These are phyloP conservation scores for Phytophthora niederhauseri DNA, from an alignment of 352 stramenopile genomes.

Conservation along the genomic window DNA sequence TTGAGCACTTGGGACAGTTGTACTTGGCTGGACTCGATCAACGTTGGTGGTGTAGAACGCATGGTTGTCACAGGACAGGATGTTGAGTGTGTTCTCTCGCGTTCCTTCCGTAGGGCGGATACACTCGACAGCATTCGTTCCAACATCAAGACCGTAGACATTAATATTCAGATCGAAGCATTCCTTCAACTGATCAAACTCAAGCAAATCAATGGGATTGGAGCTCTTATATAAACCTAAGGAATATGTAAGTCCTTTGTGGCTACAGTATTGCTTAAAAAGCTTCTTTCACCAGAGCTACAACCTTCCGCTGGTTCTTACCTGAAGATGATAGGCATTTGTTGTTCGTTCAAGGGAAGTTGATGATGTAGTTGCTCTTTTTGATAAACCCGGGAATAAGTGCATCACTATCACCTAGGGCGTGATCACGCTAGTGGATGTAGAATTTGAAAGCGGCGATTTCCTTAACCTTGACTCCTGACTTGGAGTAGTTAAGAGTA, in stretches of 20 bases:
- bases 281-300: neutral
- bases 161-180: slow-evolving; percentile 21
- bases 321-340: neutral
- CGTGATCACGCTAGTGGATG: slow-evolving; percentile 5
- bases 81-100: slow-evolving; percentile 6
- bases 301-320: neutral
- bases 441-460: slow-evolving; percentile 16
- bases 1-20: neutral
- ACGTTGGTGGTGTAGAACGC: neutral
- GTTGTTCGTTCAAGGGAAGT: slow-evolving; percentile 16
- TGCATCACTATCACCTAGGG: neutral
- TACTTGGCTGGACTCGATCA: neutral
- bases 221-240: neutral
- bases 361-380: slow-evolving; percentile 20
- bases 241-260: neutral
- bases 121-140: neutral
- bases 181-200: slow-evolving; percentile 21
- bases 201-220: slow-evolving; percentile 17
- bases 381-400: neutral
- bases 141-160: slow-evolving; percentile 9
- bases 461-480: slow-evolving; percentile 4
- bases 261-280: neutral
- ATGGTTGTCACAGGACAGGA: slow-evolving; percentile 6
- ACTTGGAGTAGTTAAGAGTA: slow-evolving; percentile 3
- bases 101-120: slow-evolving; percentile 1